Evolutionary conservation across 1,284 basidiomycete species (phyloP), one percentile per base, ranked within the genome.

Genomic region (Trametes versicolor): DNA sequence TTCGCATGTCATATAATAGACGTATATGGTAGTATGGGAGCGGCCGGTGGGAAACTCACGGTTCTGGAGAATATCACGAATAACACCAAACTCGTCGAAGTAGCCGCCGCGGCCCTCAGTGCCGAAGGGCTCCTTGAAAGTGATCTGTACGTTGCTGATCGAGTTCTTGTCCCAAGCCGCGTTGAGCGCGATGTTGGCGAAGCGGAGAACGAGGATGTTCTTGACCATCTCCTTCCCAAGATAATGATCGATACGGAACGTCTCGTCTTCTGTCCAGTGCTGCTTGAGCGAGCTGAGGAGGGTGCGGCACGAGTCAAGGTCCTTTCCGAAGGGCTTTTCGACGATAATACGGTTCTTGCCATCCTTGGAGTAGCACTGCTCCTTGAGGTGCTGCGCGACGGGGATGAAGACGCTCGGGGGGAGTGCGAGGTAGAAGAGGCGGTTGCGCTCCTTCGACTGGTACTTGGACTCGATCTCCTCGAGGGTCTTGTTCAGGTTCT

Each of bases 191-290:
- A 96, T 82, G 80, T 98, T 98, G 69, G 94, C 96, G 75, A 98
- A 98, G 48, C 96, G 91, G 56, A 98, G 83, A 37, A 98, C 94
- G 67, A 98, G 91, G 63, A 98, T 78, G 79, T 98, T 98, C 85
- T 98, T 98, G 77, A 98, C 94, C 96, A 98, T 98, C 85, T 98
- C 96, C 83, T 98, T 98, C 68, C 96, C 96, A 62, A 98, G 91
- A 79, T 98, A 98, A 77, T 98, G 96, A 80, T 98, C 96, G 77
- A 98, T 98, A 68, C 96, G 93, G 89, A 94, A 98, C 10, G 96
- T 98, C 83, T 98, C 96, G 51, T 97, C 94, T 80, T 98, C 96
- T 5, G 85, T 84, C 96, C 96, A 98, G 71, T 94, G 88, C 71
- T 89, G 77, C 82, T 96, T 97, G 78, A 98, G 84, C 13, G 89